Conservation (phyloP, 352 stramenopile genomes). For the Phytophthora pluvialis region DNA sequence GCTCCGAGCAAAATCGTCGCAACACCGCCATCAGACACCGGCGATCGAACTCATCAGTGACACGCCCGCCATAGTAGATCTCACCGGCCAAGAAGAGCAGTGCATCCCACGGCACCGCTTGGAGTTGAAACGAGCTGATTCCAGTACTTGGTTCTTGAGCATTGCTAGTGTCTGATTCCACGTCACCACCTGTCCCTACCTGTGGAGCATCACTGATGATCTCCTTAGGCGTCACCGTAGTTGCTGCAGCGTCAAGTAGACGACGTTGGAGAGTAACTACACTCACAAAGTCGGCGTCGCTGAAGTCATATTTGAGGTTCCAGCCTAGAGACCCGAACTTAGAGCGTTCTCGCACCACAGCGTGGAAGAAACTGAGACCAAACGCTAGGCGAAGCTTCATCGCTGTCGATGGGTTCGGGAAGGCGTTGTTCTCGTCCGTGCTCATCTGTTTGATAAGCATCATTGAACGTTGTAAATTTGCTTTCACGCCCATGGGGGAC, state of each 20-base stretch:
- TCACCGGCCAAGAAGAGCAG: slow-evolving; percentile 80
- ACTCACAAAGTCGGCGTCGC: slow-evolving; percentile 77
- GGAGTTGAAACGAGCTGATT: background rate
- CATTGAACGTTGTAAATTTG: slow-evolving; percentile 78
- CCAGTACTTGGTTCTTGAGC: background rate
- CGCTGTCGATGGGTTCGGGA: background rate
- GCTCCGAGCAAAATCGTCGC: slow-evolving; percentile 61
- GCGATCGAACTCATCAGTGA: slow-evolving; percentile 86
- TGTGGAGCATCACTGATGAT: slow-evolving; percentile 1
- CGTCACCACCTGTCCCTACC: background rate
- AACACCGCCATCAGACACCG: slow-evolving; percentile 75
- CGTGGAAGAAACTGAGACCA: slow-evolving; percentile 82
- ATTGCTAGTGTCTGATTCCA: background rate
- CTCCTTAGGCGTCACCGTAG: background rate
- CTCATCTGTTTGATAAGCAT: slow-evolving; percentile 37
- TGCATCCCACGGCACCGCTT: slow-evolving; percentile 72
- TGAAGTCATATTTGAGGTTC: slow-evolving; percentile 86
- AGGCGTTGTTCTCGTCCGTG: background rate
- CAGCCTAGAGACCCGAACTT: slow-evolving; percentile 83
- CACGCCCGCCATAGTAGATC: slow-evolving; percentile 83
- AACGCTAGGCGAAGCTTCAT: slow-evolving; percentile 70
- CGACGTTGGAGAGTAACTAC: slow-evolving; percentile 63
- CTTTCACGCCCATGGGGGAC: slow-evolving; percentile 71
- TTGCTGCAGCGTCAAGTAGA: slow-evolving; percentile 43
- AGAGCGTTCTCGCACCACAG: slow-evolving; percentile 69